Conservation (phyloP, 1,284 basidiomycete species). For the Peniophora sp. region DNA sequence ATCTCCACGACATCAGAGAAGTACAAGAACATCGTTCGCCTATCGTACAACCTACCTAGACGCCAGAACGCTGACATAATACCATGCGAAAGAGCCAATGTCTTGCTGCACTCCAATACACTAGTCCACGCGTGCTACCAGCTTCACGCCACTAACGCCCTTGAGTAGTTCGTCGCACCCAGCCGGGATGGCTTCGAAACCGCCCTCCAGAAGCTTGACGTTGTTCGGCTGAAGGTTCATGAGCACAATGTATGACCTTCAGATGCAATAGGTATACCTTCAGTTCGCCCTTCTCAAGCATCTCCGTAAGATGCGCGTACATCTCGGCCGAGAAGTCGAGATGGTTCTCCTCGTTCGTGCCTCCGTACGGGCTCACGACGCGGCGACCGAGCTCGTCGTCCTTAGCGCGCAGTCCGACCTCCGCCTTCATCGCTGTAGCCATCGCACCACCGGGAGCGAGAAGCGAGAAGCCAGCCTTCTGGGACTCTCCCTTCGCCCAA, state of each 20-base stretch:
- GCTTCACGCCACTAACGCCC: slow-evolving; percentile 2
- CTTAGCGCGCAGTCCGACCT: background rate
- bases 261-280: background rate
- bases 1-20: too few species aligned
- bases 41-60: too few species aligned
- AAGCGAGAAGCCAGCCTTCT: background rate
- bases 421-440: background rate
- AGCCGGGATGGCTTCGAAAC: background rate
- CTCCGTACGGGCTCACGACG: background rate
- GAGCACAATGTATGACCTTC: background rate
- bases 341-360: background rate
- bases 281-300: background rate
- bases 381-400: background rate
- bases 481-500: background rate
- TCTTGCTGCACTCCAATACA: too few species aligned
- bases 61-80: too few species aligned
- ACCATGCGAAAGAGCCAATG: too few species aligned
- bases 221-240: slow-evolving; percentile 1
- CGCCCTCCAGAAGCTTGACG: slow-evolving; percentile 1
- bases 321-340: background rate
- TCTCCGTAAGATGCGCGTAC: background rate
- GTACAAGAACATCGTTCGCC: too few species aligned
- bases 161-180: background rate
- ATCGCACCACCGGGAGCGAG: background rate
- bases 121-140: background rate